A percentile compares a stretch with the other conserved stretches of the same genome.
Conservation (phyloP, 225 moss, liverwort and hornwort species). For the Antitrichia curtipendula region DNA sequence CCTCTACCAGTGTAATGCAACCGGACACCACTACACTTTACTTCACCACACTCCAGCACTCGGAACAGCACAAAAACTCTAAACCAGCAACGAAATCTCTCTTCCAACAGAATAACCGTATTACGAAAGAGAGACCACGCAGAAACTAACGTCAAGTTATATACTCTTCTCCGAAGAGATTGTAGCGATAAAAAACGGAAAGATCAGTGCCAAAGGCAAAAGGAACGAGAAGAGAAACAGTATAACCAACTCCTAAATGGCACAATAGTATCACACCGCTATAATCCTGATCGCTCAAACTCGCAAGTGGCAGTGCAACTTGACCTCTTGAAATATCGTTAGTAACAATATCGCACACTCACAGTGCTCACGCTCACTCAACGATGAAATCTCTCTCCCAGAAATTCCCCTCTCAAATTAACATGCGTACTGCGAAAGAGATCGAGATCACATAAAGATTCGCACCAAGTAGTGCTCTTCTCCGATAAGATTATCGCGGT, state of each 20-base stretch:
- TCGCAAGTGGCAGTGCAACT: background rate
- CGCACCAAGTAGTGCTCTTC: rapidly evolving
- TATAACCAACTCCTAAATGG: background rate
- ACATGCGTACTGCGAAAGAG: no score
- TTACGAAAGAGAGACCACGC: background rate
- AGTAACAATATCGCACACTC: no score
- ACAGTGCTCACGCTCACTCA: background rate
- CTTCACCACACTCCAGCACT: background rate
- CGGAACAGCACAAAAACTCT: no score
- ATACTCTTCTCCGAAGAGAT: background rate
- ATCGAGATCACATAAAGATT: no score
- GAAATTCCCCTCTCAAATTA: background rate
- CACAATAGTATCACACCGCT: background rate
- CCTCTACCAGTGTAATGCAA: background rate
- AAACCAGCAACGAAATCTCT: no score
- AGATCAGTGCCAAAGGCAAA: background rate
- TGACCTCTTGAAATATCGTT: background rate
- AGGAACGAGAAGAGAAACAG: background rate
- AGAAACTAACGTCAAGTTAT: background rate
- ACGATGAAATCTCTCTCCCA: background rate
- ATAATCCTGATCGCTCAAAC: background rate
- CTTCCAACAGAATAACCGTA: background rate
- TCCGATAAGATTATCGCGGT: no score
- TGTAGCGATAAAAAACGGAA: no score
- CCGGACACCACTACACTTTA: background rate